Evolutionary conservation across 2,329 filamentous ascomycete species (phyloP), one percentile per base, ranked within the genome.

Genomic region (Ascochyta viciae-villosae): DNA sequence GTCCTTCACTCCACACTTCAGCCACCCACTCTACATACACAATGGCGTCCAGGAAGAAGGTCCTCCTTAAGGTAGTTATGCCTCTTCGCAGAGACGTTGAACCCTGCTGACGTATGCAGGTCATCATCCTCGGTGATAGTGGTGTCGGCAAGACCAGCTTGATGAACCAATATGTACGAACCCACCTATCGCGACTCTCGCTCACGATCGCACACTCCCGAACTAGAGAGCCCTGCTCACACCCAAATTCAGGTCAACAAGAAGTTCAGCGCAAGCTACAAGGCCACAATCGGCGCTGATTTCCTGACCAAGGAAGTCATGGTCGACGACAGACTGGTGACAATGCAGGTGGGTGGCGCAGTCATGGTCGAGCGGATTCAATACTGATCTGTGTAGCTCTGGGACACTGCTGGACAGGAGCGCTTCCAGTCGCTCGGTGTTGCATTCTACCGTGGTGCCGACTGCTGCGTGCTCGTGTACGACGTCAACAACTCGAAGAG

Each of bases 151-250:
- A 99, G 86, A 99, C 95, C 60, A 97, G 92, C 80, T 88, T 99
- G 86, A 99, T 99, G 95, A 99, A 99, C 82, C 95, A 99, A 98
- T 99, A 98, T 91, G 95, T 98, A 87, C 78, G 90, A 70, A 19
- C 19, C 19, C 19, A 19, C 19, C 54, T 48, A 50, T 2, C 26
- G 34, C 34, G 45, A 48, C 35, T 26, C 34, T 10, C 7, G 10
- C 13, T 12, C 26, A n/a, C 19, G 12, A 39, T 42, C 24, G 33
- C 47, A 55, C 16, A 22, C 15, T 15, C 39, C 10, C 13, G 6
- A 13, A 2, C 8, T 22, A 26, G 4, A 19, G 13, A 6, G 22
- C 6, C 10, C 10, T 13, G 57, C 65, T 70, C 33, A 68, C 48
- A 50, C 50, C n/a, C 3, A 5, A 15, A 15, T 23, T 37, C 67